phyloP scores from a whole-genome alignment of 1,284 basidiomycete species.

The Apiotrichum porosum region DNA sequence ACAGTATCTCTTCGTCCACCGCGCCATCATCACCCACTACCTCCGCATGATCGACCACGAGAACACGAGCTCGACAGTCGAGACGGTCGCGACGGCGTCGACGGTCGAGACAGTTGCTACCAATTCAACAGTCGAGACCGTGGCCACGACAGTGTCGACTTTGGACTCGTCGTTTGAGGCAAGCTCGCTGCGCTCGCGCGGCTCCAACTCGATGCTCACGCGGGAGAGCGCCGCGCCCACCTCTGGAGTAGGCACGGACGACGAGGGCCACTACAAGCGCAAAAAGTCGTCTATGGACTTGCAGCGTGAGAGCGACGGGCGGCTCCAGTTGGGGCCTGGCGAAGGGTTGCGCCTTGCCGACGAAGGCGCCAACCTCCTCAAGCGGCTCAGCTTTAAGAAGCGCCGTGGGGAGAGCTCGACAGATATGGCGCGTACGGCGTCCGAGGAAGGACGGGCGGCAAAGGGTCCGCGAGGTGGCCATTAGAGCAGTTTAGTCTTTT shows the following conservation, averaged over 20 bases:
- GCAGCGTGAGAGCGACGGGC: conserved; percentile 17
- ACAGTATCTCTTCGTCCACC: conserved; percentile 85
- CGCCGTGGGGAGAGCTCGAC: conserved; percentile 1
- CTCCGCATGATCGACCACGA: conserved; percentile 70
- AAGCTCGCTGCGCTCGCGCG: not conserved
- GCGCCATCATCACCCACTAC: conserved; percentile 74
- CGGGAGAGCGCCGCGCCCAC: not conserved
- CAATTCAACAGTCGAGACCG: not conserved
- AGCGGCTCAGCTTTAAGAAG: conserved; percentile 45
- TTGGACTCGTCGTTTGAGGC: not conserved
- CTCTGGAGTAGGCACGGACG: conserved; percentile 25
- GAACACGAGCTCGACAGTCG: not conserved
- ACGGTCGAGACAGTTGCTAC: not conserved
- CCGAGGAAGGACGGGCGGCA: not conserved
- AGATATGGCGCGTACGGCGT: not conserved
- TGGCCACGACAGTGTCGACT: not conserved
- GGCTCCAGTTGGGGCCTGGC: conserved; percentile 1
- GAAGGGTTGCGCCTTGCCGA: conserved; percentile 2
- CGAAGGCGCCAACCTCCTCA: conserved; percentile 27
- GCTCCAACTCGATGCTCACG: not conserved
- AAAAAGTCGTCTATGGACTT: conserved; percentile 43
- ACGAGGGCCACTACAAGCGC: conserved; percentile 38
- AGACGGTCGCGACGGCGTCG: not conserved
- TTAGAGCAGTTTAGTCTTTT: not conserved
- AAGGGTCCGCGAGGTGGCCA: not conserved